These are phyloP conservation scores for Neospermospora avenae DNA, from an alignment of 2,329 filamentous ascomycete genomes.

Conservation along the genomic window DNA sequence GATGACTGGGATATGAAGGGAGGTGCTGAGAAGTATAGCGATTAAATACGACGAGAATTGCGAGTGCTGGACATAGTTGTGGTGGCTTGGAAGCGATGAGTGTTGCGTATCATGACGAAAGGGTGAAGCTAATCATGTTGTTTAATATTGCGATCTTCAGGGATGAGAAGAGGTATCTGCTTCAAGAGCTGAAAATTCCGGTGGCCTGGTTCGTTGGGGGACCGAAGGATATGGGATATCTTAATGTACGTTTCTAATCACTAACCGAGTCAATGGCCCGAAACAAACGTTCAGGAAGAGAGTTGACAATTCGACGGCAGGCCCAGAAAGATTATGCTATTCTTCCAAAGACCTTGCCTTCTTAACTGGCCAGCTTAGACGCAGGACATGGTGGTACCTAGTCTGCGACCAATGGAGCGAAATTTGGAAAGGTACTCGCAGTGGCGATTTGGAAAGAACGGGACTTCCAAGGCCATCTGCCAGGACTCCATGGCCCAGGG, in stretches of 20 bases:
- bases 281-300: not conserved
- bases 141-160: conserved; percentile 16
- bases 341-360: not conserved
- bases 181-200: conserved; percentile 8
- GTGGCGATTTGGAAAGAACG: conserved; percentile 11
- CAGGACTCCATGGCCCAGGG: not conserved
- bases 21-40: conserved; percentile 6
- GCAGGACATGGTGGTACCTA: conserved; percentile 10
- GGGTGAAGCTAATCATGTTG: conserved; percentile 12
- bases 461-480: conserved; percentile 8
- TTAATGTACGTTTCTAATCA: conserved; percentile 3
- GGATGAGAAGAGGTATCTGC: conserved; percentile 11
- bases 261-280: not conserved
- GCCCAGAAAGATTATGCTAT: conserved; percentile 12
- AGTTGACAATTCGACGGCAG: not conserved
- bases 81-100: conserved; percentile 13
- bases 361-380: conserved; percentile 10
- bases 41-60: conserved; percentile 12
- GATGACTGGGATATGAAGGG: conserved; percentile 10
- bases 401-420: conserved; percentile 10
- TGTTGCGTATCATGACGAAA: conserved; percentile 12
- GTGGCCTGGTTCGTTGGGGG: conserved; percentile 18
- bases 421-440: conserved; percentile 13
- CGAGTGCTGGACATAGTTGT: conserved; percentile 14
- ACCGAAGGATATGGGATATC: conserved; percentile 11